Base-by-base conservation (phyloP, 2,329 filamentous ascomycete species). In the Fonsecaea erecta region DNA sequence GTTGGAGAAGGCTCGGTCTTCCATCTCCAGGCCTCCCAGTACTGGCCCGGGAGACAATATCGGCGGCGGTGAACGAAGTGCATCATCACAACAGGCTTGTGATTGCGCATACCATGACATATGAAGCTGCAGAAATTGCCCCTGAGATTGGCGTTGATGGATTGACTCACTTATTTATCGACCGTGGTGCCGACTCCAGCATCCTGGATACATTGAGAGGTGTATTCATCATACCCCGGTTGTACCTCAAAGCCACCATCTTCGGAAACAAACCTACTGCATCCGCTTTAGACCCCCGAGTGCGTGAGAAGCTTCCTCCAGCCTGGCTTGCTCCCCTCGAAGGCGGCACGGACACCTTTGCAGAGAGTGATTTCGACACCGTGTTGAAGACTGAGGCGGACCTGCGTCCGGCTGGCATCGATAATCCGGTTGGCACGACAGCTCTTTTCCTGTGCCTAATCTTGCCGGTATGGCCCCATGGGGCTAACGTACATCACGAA, bases 371-470 rank as follows among this genome's bases (percentile, higher is more conserved):
- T 21, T 46, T 46, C 6, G 8, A 9, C 5, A 21, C 18, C n/a
- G 51, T 53, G 51, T 14, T 30, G 12, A 53, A 53, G 51, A 46
- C 7, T 21, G 54, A 46, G 7, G 32, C 35, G 11, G 21, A 26
- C 34, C 2, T 60, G 9, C 32, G 43, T 18, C 1, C 5, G 5
- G 51, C 34, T 2, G 51, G 34, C 24, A 37, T 61, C 28, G 46
- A 51, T 12, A 54, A 54, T 53, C 59, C 54, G 12, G 28, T 21
- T 16, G 59, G 59, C 21, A 54, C 59, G 59, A 61, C 35, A 51
- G 46, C 9, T 21, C 52, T 16, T n/a, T 43, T 2, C 21, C 46
- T 7, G 40, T 30, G 9, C 18, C 16, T n/a, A 3, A 18, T 21
- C 56, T 43, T 14, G 21, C 30, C 5, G n/a, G 16, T 3, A 28